These are phyloP conservation scores for Umbilicus rupestris DNA, from an alignment of 164 flowering plant genomes.

Conservation along the genomic window DNA sequence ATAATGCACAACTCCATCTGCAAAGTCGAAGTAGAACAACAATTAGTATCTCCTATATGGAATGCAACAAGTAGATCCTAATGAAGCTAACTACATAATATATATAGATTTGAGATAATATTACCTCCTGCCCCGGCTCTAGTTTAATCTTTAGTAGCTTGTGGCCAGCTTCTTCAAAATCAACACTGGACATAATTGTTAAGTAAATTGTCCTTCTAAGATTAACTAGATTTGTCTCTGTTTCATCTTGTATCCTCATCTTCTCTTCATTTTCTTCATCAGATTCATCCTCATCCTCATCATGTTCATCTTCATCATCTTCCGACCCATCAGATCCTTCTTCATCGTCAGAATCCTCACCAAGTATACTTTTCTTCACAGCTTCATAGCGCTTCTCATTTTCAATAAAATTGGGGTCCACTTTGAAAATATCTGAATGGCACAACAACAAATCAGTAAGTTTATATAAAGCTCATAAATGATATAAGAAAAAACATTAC, in stretches of 20 bases:
- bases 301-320: constrained; percentile 37
- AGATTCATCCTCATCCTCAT: constrained; percentile 29
- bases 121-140: constrained; percentile 98
- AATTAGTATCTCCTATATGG: not conserved
- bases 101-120: not conserved
- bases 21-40: constrained; percentile 11
- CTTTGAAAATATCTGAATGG: constrained; percentile 66
- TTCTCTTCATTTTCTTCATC: constrained; percentile 46
- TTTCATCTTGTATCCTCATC: constrained; percentile 81
- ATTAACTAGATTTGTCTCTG: constrained; percentile 93
- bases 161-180: constrained; percentile 99
- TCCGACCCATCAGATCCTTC: constrained; percentile 37
- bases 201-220: constrained; percentile 85
- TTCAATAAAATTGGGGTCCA: constrained; percentile 51
- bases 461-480: not conserved
- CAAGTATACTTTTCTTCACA: constrained; percentile 52
- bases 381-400: constrained; percentile 65
- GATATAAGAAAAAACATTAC: not conserved
- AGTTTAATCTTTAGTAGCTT: constrained; percentile 84
- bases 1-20: constrained; percentile 94
- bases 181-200: constrained; percentile 97
- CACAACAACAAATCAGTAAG: not conserved
- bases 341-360: constrained; percentile 66
- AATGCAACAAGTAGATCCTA: too few species aligned
- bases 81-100: not conserved